Conservation (phyloP, 306 rosid genomes). For the Malus orientalis region DNA sequence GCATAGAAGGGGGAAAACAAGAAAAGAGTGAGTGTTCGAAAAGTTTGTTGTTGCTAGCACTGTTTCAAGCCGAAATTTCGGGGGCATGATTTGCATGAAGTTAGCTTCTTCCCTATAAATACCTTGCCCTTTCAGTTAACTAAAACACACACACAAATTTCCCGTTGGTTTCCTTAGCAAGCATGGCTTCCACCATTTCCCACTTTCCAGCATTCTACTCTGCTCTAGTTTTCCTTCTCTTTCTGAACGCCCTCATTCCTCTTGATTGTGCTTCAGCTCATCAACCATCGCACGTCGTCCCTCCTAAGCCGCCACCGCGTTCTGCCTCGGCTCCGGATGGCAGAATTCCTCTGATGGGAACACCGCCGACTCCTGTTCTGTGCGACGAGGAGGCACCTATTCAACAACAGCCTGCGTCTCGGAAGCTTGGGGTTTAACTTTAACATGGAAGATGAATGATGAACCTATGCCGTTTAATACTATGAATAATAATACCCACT, state of each 20-base stretch:
- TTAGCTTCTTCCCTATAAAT: background rate
- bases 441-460: background rate
- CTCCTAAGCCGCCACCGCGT: background rate
- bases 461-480: no score
- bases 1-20: background rate
- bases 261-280: background rate
- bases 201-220: background rate
- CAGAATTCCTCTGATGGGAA: background rate
- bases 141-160: background rate
- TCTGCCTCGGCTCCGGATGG: background rate
- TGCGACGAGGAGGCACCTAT: background rate
- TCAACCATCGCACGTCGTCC: background rate
- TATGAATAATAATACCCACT: background rate
- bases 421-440: constrained; percentile 1
- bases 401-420: background rate
- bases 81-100: background rate
- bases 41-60: background rate
- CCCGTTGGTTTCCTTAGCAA: background rate
- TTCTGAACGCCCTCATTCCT: background rate
- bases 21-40: background rate
- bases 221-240: background rate
- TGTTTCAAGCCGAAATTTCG: background rate
- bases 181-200: background rate
- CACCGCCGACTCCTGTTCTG: background rate
- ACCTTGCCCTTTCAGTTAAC: background rate